Base-by-base conservation (phyloP, 1,139 yeast species). In the Pichia sp. region DNA sequence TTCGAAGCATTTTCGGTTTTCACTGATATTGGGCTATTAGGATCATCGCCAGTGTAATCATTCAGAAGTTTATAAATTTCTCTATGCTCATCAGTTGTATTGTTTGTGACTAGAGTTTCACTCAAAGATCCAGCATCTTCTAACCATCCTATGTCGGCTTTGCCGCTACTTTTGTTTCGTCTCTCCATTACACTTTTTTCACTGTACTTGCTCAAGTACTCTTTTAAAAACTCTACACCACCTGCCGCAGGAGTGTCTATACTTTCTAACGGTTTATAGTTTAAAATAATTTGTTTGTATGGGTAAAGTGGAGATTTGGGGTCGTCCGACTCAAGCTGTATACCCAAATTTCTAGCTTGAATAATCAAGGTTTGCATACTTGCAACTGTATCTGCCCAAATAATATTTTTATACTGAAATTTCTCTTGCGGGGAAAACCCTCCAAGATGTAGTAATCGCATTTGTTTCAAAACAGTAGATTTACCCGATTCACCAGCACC, bases 401-500 rank as follows among this genome's bases (percentile, higher is more conserved):
- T 84, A n/a, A 91, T 85, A 50, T 86, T 89, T 9, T 85, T 64
- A 59, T 88, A 93, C 56, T 85, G 93, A 36, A 69, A 60, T 40
- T 95, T 68, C 60, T 93, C 98, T 51, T 78, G 84, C 34, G 74
- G 74, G 2, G 82, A 71, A 62, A 89, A 91, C 5, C 96, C 95
- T 23, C 85, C 82, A 49, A 86, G 84, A 60, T 91, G 97, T 39
- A 88, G 62, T 25, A 91, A 67, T 53, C 84, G 77, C 77, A 91
- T 75, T 59, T 93, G 98, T 60, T 91, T 93, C 48, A 91, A 66
- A n/a, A 91, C 95, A 0, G 99, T 91, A 3, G 95, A 84, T 60
- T 91, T 91, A 7, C 99, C 98, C 42, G 91, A 79, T 62, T 91
- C 99, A 7, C 98, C 98, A 0, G 97, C 89, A 21, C 98, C 98